phyloP scores from a whole-genome alignment of 768 basidiomycete species.

The Lentinus brumalis region DNA sequence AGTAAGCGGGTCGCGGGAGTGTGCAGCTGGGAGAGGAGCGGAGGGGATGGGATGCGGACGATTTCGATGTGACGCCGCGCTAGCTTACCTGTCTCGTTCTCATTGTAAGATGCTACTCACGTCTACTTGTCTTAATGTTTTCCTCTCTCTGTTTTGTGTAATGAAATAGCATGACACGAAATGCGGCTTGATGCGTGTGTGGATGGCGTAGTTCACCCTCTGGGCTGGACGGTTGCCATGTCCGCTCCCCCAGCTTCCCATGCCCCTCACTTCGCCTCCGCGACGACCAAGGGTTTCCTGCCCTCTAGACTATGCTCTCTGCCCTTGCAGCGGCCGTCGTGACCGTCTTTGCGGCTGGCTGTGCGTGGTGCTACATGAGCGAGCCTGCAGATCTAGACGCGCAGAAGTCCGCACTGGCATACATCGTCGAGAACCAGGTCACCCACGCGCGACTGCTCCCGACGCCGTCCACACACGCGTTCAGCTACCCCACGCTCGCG shows the following conservation, averaged over 20 bases:
- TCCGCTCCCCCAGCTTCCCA: not conserved
- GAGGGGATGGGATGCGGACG: constrained; percentile 14
- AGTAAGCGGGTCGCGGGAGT: constrained; percentile 24
- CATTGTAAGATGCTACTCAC: constrained; percentile 21
- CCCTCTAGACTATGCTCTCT: not conserved
- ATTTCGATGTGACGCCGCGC: constrained; percentile 8
- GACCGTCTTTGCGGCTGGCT: not conserved
- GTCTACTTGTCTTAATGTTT: constrained; percentile 18
- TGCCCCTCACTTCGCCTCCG: not conserved
- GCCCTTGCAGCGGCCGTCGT: not conserved
- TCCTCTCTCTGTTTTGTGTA: constrained; percentile 9
- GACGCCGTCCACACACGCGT: constrained; percentile 47
- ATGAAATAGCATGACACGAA: constrained; percentile 17
- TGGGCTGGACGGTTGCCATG: not conserved
- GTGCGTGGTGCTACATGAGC: not conserved
- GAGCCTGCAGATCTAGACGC: not conserved
- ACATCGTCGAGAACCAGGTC: constrained; percentile 54
- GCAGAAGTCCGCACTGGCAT: constrained; percentile 23
- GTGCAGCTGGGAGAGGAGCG: not conserved
- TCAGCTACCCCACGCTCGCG: constrained; percentile 61
- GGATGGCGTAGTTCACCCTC: not conserved
- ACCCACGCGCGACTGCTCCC: constrained; percentile 58
- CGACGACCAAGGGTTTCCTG: not conserved
- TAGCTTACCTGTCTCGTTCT: constrained; percentile 7
- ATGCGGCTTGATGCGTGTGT: not conserved